Base-by-base conservation (phyloP, 768 basidiomycete genomes). In the Mycena olivaceomarginata region DNA sequence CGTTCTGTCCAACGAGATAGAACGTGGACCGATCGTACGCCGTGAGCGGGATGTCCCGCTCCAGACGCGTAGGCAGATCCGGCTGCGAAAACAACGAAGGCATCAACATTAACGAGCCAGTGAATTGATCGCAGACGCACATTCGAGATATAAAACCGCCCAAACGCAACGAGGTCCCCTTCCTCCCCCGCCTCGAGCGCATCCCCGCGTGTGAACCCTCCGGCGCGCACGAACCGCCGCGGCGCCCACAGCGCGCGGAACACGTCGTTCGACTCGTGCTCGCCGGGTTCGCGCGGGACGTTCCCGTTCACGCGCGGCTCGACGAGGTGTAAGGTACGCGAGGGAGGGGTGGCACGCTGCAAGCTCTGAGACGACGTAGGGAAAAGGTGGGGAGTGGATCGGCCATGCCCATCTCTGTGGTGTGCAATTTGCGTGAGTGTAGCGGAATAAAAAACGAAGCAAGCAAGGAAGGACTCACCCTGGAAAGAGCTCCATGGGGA, bases 301-400 rank as follows among this genome's bases (percentile, higher is more conserved):
- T 18, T 59, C 3, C 71, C 64, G 25, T 15, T 67, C 6, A 70
- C 63, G 46, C 81, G 81, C 46, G 86, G 80, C 75, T 87, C 85
- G n/a, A 82, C 76, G 60, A 85, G 66, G 78, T 88, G 87, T 5
- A 89, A n/a, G 67, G 81, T 90, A 89, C 8, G 87, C 87, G 20
- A 89, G 81, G 15, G 79, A 53, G 15, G 85, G 85, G 74, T 83
- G 82, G 41, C 71, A 68, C 10, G 80, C 68, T 9, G 72, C 78
- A 39, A 88, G 67, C 20, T 83, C 46, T 2, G 68, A 53, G 63
- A 82, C 78, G 22, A 86, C 68, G 77, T 86, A 82, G 4, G n/a
- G 75, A 66, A 82, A 86, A 87, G 20, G 81, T 84, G 10, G 85
- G 85, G 37, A 81, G 62, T 5, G 85, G 85, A 59, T 85, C 82